phyloP scores from a whole-genome alignment of 164 flowering plant genomes.

The Vitis cinerea region DNA sequence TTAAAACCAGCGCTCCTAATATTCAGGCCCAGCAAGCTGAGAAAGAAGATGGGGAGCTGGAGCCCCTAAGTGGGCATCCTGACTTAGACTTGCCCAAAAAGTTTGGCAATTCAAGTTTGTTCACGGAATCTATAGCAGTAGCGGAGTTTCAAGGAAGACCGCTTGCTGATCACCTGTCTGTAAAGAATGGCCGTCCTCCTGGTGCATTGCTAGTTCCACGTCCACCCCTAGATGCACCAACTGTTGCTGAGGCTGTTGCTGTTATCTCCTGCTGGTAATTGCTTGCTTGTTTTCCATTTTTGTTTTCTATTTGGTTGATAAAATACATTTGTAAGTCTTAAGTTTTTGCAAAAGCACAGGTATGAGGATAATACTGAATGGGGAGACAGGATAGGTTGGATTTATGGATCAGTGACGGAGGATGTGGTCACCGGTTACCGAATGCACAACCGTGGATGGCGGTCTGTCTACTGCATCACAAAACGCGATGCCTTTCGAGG shows the following conservation, averaged over 20 bases:
- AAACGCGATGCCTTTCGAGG: slow-evolving; percentile 81
- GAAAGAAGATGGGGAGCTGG: slow-evolving; percentile 44
- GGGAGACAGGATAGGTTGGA: slow-evolving; percentile 84
- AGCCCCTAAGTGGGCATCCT: slow-evolving; percentile 53
- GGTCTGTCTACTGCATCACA: slow-evolving; percentile 73
- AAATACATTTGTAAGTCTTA: background rate
- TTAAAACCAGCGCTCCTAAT: slow-evolving; percentile 34
- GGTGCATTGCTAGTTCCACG: slow-evolving; percentile 73
- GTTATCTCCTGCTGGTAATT: slow-evolving; percentile 90
- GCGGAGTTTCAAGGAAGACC: slow-evolving; percentile 93
- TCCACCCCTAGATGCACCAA: slow-evolving; percentile 78
- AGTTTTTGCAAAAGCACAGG: slow-evolving; percentile 22
- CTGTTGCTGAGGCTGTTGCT: slow-evolving; percentile 89
- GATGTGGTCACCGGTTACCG: slow-evolving; percentile 79
- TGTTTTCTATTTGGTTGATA: background rate
- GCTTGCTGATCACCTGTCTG: slow-evolving; percentile 72
- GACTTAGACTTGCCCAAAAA: slow-evolving; percentile 60
- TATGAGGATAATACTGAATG: slow-evolving; percentile 81
- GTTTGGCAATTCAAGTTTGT: slow-evolving; percentile 76
- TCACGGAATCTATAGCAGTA: slow-evolving; percentile 68
- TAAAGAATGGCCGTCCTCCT: slow-evolving; percentile 85
- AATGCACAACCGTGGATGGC: slow-evolving; percentile 90
- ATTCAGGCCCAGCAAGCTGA: slow-evolving; percentile 10
- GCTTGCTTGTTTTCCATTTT: background rate
- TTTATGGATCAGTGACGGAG: slow-evolving; percentile 78